Conservation (phyloP, 129 eudicot genomes). For the Ambrosia artemisiifolia region DNA sequence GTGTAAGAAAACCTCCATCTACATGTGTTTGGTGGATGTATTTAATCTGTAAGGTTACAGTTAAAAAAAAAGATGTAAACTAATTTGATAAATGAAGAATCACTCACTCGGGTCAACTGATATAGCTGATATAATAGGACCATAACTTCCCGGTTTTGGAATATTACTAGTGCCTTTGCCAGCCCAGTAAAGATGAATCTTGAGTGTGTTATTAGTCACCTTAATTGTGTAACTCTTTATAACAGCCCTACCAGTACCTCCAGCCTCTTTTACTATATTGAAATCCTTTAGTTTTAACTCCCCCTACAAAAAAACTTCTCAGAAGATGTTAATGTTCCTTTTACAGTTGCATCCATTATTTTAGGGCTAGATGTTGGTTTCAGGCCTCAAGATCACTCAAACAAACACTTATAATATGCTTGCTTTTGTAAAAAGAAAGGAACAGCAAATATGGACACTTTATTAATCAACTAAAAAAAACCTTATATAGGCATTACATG, state of each 20-base stretch:
- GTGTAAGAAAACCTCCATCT: neutral
- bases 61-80: neutral
- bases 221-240: conserved; percentile 42
- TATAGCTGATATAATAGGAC: conserved; percentile 83
- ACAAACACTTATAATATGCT: too few relatives aligned
- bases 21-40: neutral
- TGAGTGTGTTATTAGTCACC: conserved; percentile 55
- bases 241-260: conserved; percentile 62
- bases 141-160: too few relatives aligned
- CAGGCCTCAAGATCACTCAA: too few relatives aligned
- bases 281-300: conserved; percentile 70
- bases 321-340: conserved; percentile 3
- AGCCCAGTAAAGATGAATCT: conserved; percentile 60
- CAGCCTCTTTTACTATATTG: conserved; percentile 63
- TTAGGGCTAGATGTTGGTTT: too few relatives aligned
- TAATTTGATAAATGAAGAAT: conserved; percentile 3
- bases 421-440: too few relatives aligned
- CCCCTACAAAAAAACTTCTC: conserved; percentile 32
- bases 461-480: too few relatives aligned
- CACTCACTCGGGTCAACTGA: conserved; percentile 73
- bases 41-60: neutral
- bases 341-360: neutral
- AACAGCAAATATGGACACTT: too few relatives aligned
- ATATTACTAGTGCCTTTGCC: too few relatives aligned
- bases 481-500: too few relatives aligned